Conservation (phyloP, 2,329 filamentous ascomycete genomes). For the Penicillium sp. region DNA sequence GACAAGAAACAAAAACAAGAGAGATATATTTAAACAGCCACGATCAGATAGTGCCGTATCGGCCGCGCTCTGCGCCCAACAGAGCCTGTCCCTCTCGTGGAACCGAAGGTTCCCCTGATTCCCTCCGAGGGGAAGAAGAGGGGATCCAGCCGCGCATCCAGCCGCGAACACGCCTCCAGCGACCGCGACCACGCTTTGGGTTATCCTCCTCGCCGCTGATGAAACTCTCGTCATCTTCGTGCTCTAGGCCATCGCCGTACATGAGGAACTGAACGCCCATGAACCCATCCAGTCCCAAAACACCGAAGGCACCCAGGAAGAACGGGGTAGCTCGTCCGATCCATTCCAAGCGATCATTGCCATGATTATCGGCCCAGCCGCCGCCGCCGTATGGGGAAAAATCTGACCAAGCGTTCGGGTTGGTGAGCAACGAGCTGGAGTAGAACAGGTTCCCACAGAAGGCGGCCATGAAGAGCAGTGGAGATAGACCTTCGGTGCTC, state of each 20-base stretch:
- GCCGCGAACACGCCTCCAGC: conserved; percentile 59
- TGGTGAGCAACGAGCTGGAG: conserved; percentile 59
- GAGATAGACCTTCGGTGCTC: conserved; percentile 63
- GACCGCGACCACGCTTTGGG: conserved; percentile 40
- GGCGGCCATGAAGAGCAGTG: conserved; percentile 63
- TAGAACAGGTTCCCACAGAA: conserved; percentile 69
- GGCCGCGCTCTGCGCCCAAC: conserved; percentile 26
- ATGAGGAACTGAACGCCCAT: conserved; percentile 63
- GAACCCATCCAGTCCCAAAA: conserved; percentile 60
- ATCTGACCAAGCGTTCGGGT: conserved; percentile 62
- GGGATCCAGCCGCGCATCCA: conserved; percentile 69
- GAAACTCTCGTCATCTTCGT: conserved; percentile 14
- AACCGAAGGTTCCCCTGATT: conserved; percentile 6
- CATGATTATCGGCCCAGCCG: conserved; percentile 59
- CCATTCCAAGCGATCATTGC: conserved; percentile 57
- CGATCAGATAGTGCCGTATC: conserved; percentile 37
- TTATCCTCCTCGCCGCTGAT: conserved; percentile 37
- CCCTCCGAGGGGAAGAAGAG: conserved; percentile 41
- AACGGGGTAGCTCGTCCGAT: conserved; percentile 59
- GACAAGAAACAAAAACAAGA: neutral
- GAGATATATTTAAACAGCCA: neutral
- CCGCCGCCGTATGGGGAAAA: conserved; percentile 56
- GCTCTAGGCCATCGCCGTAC: conserved; percentile 51
- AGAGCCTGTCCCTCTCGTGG: conserved; percentile 32
- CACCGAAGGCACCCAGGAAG: conserved; percentile 64